Base-by-base conservation (phyloP, 768 basidiomycete genomes). In the Neoboletus subvelutipes region DNA sequence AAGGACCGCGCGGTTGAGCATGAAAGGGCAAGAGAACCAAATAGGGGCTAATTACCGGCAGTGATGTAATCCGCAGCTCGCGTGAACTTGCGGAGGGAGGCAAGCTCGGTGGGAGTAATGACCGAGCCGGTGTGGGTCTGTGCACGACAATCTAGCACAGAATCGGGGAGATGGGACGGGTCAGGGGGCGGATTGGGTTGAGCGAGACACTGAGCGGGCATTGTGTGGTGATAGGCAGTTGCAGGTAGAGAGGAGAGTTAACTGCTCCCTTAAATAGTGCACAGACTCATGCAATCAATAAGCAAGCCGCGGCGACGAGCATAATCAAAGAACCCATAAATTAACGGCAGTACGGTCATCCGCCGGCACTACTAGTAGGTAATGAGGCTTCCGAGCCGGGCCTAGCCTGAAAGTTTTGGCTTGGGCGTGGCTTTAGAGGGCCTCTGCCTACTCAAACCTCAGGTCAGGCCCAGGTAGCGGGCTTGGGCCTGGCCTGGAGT, bases 171-270 rank as follows among this genome's bases (percentile, higher is more conserved):
- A 29, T 76, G 79, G 34, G 90, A 91, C 2, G 83, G 74, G 54
- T 88, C 88, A 5, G 90, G 76, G 50, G 86, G 83, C 4, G 90
- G 87, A 60, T 88, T 88, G 41, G 86, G 77, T 63, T 81, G 75
- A n/a, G 73, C 71, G 43, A 87, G 74, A 40, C 72, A 68, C 63
- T 87, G 84, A 29, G 69, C 84, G 68, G 86, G 84, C 87, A 88
- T 87, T 9, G 54, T 22, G 46, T 22, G 12, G 46, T 22, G 31
- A 48, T 20, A 12, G 10, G 10, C 10, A 10, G 9, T 10, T 39
- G 28, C n/a, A 11, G 3, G 47, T 11, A 26, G 34, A 33, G 1
- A 20, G 10, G 33, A 8, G 26, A n/a, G 26, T 11, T n/a, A 12
- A 11, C 10, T 18, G 2, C 13, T 17, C 43, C 10, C 17, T 45